phyloP scores from a whole-genome alignment of 202 grass and related monocot genomes.

The Setaria italica region DNA sequence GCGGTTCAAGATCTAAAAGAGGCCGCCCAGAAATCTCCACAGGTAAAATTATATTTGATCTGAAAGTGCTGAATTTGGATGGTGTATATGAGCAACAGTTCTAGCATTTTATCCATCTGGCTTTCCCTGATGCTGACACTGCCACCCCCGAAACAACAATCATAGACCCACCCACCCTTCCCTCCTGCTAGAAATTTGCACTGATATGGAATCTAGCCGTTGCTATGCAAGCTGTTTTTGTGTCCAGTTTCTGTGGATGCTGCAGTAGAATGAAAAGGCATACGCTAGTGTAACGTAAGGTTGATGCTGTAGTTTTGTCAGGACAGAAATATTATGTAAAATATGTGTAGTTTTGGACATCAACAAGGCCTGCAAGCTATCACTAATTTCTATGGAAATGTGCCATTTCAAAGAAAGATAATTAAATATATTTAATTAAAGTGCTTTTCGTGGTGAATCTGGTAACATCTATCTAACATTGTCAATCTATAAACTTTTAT shows the following conservation, averaged over 20 bases:
- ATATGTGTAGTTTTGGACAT: no score
- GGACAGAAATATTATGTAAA: background rate
- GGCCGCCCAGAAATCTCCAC: constrained; percentile 91
- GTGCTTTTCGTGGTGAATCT: no score
- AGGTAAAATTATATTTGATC: constrained; percentile 47
- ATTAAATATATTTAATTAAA: no score
- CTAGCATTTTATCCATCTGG: constrained; percentile 20
- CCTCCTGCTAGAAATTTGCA: background rate
- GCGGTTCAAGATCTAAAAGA: constrained; percentile 90
- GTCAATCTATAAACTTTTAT: no score
- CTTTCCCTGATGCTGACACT: background rate
- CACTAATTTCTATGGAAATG: no score
- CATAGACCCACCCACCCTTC: background rate
- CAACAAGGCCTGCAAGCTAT: no score
- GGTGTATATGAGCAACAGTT: constrained; percentile 13
- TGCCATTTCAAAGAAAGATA: no score
- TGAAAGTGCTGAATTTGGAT: background rate
- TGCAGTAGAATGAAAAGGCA: constrained; percentile 13
- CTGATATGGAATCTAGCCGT: background rate
- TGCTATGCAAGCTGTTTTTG: background rate
- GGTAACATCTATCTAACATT: no score
- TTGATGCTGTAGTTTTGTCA: background rate
- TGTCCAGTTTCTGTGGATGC: constrained; percentile 13
- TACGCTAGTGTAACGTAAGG: background rate
- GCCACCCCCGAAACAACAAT: background rate